A percentile compares a stretch with the other conserved stretches of the same genome.
These are phyloP conservation scores for Claviceps cyperi DNA, from an alignment of 2,329 filamentous ascomycete species.

Conservation along the genomic window DNA sequence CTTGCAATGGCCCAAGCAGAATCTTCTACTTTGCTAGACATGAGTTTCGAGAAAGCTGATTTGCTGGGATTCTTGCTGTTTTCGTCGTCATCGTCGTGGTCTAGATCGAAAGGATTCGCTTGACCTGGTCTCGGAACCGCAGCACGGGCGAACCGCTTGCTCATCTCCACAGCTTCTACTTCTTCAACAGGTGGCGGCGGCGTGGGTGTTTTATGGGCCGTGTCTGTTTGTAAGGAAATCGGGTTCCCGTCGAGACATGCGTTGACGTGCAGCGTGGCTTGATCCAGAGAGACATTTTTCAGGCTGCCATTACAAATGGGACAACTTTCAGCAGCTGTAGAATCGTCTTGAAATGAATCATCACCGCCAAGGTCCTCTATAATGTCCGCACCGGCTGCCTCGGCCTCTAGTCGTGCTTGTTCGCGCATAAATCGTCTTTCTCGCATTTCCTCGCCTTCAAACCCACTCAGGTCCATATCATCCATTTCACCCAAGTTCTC, in stretches of 20 bases:
- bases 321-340: slow-evolving; percentile 34
- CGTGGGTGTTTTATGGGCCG: slow-evolving; percentile 7
- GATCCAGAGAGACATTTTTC: slow-evolving; percentile 42
- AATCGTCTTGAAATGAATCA: slow-evolving; percentile 18
- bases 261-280: slow-evolving; percentile 78
- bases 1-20: slow-evolving; percentile 80
- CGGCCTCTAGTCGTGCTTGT: slow-evolving; percentile 51
- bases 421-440: slow-evolving; percentile 62
- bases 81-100: slow-evolving; percentile 16
- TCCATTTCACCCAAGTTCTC: slow-evolving; percentile 32
- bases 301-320: slow-evolving; percentile 65
- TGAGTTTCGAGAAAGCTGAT: slow-evolving; percentile 83
- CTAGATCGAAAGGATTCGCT: slow-evolving; percentile 55
- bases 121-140: slow-evolving; percentile 66
- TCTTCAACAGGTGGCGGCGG: slow-evolving; percentile 7
- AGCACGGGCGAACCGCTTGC: slow-evolving; percentile 51
- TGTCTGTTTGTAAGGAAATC: slow-evolving; percentile 36
- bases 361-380: slow-evolving; percentile 20
- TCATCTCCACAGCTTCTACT: slow-evolving; percentile 24
- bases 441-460: slow-evolving; percentile 49
- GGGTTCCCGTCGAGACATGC: slow-evolving; percentile 77
- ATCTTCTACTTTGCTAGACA: slow-evolving; percentile 85
- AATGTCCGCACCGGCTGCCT: slow-evolving; percentile 32
- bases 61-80: slow-evolving; percentile 20
- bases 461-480: slow-evolving; percentile 36